Conservation (phyloP, 192 early-diverging fungal species). For the Umbelopsis vinacea region DNA sequence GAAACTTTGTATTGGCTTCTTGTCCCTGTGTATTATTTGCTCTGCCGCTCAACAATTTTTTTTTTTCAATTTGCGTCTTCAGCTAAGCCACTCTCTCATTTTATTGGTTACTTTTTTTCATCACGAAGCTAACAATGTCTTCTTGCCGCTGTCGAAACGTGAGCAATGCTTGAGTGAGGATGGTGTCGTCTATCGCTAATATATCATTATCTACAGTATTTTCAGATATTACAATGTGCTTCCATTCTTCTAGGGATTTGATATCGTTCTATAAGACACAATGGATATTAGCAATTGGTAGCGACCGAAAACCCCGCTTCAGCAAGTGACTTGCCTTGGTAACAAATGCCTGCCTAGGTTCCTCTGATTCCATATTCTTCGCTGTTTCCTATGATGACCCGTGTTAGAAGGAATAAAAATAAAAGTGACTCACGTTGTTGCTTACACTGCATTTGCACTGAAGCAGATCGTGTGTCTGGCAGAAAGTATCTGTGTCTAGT, state of each 20-base stretch:
- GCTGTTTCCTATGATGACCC: neutral
- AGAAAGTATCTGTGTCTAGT: slow-evolving; percentile 52
- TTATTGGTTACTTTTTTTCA: neutral
- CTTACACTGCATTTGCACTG: slow-evolving; percentile 47
- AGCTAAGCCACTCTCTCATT: neutral
- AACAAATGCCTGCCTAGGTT: neutral
- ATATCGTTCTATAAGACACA: neutral
- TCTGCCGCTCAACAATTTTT: slow-evolving; percentile 7
- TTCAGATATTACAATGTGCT: neutral
- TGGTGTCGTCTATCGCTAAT: neutral
- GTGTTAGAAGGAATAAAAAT: neutral
- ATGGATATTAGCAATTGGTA: neutral
- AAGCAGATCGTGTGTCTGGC: slow-evolving; percentile 60
- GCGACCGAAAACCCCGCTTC: neutral
- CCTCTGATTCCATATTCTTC: neutral
- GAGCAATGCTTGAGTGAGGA: neutral
- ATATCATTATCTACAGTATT: neutral
- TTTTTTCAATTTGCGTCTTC: neutral
- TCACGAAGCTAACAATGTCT: neutral
- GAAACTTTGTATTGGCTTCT: neutral
- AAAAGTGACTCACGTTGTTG: neutral
- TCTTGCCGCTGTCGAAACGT: neutral
- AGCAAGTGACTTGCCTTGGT: neutral
- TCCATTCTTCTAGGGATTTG: slow-evolving; percentile 2
- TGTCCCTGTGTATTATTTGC: slow-evolving; percentile 14